Evolutionary conservation across 345 rosid species (phyloP), one percentile per base, ranked within the genome.

Genomic region (Brassica juncea): DNA sequence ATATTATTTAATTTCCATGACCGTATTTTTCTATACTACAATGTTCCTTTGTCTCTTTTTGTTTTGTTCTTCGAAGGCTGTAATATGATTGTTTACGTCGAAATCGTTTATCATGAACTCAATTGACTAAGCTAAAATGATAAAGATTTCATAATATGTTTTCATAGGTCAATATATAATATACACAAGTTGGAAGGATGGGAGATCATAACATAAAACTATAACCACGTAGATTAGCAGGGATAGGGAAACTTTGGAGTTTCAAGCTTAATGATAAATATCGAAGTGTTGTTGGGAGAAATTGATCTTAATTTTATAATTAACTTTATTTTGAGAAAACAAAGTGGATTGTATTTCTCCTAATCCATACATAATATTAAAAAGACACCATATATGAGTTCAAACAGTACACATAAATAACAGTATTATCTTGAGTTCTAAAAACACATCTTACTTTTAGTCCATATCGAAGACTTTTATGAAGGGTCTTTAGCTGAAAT

Each of bases 401-500:
- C 15, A 52, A n/a, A 19, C 19, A 19, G 19, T 19, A 52, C 57
- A 52, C 54, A 12, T 15, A 47, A 47, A 47, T 0, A 47, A 47
- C 54, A 47, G 1, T 30, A 19, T 31, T 58, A 42, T 47, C 4
- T 47, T 11, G 23, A 39, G 74, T 54, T 31, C 11, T 5, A n/a
- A 19, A 37, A 37, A 63, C 60, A 57, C 61, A 47, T 57, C 37
- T 23, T 47, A 47, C 9, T 39, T 78, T 27, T 68, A 42, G 78
- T 60, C 78, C 64, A 61, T 55, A 11, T 62, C 66, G 35, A 79
- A 58, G 52, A 72, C 60, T 65, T 37, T 28, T 55, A 55, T 6
- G 66, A 55, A 61, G 4, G 44, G 19, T 32, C 70, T 80, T 73
- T 69, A 19, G 70, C 75, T 68, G n/a, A 34, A 68, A 68, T 32